Percentiles rank a stretch among this genome's conserved stretches.
These are phyloP conservation scores for Ammopiptanthus mongolicus DNA, from an alignment of 306 rosid genomes.

Conservation along the genomic window DNA sequence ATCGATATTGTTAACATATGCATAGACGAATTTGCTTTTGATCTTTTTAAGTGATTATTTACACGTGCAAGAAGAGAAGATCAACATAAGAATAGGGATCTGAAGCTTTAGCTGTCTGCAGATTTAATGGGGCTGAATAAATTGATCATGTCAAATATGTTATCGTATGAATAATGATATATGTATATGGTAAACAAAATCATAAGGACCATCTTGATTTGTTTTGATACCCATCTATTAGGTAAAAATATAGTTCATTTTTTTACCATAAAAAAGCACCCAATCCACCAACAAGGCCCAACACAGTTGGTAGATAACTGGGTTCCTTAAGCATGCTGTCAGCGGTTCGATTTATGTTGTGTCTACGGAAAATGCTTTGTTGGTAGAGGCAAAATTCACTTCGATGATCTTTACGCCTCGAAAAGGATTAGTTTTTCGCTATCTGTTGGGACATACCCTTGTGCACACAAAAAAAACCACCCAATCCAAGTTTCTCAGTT, in stretches of 20 bases:
- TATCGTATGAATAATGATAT: not conserved
- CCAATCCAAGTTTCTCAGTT: not conserved
- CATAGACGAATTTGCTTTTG: not conserved
- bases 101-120: not conserved
- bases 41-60: not conserved
- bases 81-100: not conserved
- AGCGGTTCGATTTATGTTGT: too few species aligned
- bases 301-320: too few species aligned
- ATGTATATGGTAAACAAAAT: not conserved
- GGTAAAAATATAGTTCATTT: not conserved
- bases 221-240: constrained; percentile 3
- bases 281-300: too few species aligned
- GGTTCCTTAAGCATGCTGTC: too few species aligned
- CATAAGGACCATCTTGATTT: not conserved
- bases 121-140: not conserved
- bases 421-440: too few species aligned
- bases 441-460: too few species aligned
- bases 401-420: too few species aligned
- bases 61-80: not conserved
- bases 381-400: too few species aligned
- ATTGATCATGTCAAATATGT: constrained; percentile 10
- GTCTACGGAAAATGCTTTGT: too few species aligned
- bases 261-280: not conserved
- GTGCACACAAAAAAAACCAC: not conserved
- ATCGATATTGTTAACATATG: not conserved